A percentile compares a stretch with the other conserved stretches of the same genome.
phyloP scores from a whole-genome alignment of 2,329 filamentous ascomycete genomes.

The Dactylellina drechsleri region DNA sequence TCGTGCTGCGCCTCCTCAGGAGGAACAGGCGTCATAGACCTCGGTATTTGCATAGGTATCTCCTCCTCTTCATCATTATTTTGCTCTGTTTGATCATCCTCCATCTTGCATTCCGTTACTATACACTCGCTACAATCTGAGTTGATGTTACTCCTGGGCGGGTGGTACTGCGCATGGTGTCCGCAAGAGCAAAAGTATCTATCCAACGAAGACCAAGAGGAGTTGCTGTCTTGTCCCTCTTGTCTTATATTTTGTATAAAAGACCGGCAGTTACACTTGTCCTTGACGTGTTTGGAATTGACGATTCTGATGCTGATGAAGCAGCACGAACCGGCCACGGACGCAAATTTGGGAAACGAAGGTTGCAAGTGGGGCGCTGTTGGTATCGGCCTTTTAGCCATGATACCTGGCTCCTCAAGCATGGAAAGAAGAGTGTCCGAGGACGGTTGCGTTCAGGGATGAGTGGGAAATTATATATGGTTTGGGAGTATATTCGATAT shows the following conservation, averaged over 20 bases:
- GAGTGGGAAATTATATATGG: neutral
- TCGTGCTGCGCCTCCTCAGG: constrained; percentile 46
- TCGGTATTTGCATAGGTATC: constrained; percentile 25
- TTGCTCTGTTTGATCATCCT: constrained; percentile 27
- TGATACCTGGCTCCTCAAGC: constrained; percentile 51
- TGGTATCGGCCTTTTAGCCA: constrained; percentile 54
- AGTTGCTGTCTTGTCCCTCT: constrained; percentile 32
- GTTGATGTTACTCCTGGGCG: constrained; percentile 38
- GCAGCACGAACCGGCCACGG: constrained; percentile 51
- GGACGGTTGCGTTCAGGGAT: neutral
- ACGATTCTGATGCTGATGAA: constrained; percentile 48
- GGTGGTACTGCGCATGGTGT: constrained; percentile 54
- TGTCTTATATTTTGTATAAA: constrained; percentile 47
- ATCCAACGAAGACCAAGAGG: constrained; percentile 53
- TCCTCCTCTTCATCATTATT: constrained; percentile 27
- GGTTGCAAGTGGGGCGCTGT: constrained; percentile 45
- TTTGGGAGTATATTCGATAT: too few relatives aligned
- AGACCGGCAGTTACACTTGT: constrained; percentile 49
- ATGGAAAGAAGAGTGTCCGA: constrained; percentile 31
- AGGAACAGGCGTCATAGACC: constrained; percentile 44
- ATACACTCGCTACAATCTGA: constrained; percentile 9
- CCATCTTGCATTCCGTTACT: constrained; percentile 46
- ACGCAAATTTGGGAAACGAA: constrained; percentile 47
- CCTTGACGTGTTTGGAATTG: constrained; percentile 49
- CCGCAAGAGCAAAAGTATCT: constrained; percentile 55